Conservation (phyloP, 1,284 basidiomycete species). For the Grifola frondosa region DNA sequence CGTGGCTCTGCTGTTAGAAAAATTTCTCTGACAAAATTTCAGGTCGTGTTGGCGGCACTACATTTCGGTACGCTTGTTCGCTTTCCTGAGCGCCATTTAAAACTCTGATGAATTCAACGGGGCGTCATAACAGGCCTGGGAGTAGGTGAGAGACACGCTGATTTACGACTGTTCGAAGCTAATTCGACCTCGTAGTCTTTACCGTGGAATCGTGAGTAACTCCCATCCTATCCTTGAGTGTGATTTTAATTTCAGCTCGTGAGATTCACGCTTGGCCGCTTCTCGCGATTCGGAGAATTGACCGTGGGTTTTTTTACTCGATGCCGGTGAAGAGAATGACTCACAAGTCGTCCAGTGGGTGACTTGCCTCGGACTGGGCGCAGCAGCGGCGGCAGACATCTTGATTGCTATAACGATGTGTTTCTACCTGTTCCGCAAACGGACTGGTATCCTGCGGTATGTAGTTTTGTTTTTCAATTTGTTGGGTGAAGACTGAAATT, state of each 20-base stretch:
- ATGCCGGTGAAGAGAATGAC: neutral
- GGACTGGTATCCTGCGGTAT: conserved; percentile 31
- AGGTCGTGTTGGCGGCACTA: conserved; percentile 23
- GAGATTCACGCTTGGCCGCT: conserved; percentile 27
- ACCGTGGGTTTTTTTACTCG: conserved; percentile 16
- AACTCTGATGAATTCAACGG: neutral
- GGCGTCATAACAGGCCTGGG: conserved; percentile 13
- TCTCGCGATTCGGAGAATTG: conserved; percentile 25
- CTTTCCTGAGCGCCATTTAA: neutral
- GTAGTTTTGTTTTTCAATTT: neutral
- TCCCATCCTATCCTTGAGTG: neutral
- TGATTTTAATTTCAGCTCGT: neutral
- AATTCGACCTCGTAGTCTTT: conserved; percentile 18
- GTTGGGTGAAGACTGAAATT: neutral
- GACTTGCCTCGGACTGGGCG: conserved; percentile 29
- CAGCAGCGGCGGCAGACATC: conserved; percentile 31
- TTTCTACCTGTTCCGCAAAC: conserved; percentile 28
- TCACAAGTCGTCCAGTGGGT: conserved; percentile 25
- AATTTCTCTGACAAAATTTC: too few relatives aligned
- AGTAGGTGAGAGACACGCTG: conserved; percentile 15
- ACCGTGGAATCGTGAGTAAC: conserved; percentile 28
- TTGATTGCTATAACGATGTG: conserved; percentile 31
- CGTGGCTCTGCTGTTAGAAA: neutral
- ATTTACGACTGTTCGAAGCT: neutral
- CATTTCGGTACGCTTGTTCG: conserved; percentile 19